A percentile compares a stretch with the other conserved stretches of the same genome.
These are phyloP conservation scores for Rubia occidens DNA, from an alignment of 305 asterid genomes.

Conservation along the genomic window DNA sequence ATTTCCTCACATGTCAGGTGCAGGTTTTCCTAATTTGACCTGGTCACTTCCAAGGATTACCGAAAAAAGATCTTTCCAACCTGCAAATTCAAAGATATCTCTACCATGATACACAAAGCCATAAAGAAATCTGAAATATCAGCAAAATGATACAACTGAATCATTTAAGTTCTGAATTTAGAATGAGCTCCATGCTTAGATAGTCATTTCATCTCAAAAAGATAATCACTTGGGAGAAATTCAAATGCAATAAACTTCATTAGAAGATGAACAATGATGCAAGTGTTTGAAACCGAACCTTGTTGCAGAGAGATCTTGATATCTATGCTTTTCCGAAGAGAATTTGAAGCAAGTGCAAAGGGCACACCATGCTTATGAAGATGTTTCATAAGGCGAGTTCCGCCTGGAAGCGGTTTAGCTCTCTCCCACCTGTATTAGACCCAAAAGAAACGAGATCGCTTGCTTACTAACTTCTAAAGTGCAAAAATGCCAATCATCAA, in stretches of 20 bases:
- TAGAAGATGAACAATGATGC: background rate
- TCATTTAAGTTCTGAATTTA: background rate
- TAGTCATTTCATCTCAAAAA: background rate
- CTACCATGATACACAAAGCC: background rate
- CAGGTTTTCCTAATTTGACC: constrained; percentile 86
- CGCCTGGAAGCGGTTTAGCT: constrained; percentile 88
- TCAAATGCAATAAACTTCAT: no score
- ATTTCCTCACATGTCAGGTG: constrained; percentile 72
- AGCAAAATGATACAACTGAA: background rate
- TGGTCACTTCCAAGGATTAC: constrained; percentile 82
- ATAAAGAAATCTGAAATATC: background rate
- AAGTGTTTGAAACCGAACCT: constrained; percentile 27
- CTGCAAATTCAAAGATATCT: constrained; percentile 23
- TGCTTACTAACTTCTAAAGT: background rate
- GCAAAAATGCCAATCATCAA: background rate
- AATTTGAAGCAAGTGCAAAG: constrained; percentile 78
- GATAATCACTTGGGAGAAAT: background rate
- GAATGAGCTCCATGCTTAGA: background rate
- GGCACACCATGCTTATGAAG: constrained; percentile 63
- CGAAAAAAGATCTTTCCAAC: constrained; percentile 69
- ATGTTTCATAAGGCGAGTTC: constrained; percentile 68
- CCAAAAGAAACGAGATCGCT: background rate
- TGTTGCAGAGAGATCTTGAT: constrained; percentile 50
- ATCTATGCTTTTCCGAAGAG: constrained; percentile 46
- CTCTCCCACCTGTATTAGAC: constrained; percentile 48